Percentiles rank a stretch among this genome's conserved stretches.
These are phyloP conservation scores for Neonothopanus nambi DNA, from an alignment of 1,284 basidiomycete species.

Conservation along the genomic window DNA sequence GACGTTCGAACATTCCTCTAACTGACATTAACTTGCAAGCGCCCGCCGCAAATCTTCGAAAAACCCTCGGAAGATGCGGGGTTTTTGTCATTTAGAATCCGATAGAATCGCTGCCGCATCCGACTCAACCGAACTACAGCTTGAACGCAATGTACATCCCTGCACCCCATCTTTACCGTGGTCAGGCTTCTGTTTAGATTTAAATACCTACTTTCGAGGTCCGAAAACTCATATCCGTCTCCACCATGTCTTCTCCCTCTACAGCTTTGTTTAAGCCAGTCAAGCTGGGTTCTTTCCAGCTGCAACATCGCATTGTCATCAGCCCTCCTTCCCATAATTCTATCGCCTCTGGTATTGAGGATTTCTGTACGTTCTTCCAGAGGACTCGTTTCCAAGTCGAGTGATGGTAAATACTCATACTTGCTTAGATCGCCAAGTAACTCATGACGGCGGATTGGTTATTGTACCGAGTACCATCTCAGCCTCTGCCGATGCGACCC, in stretches of 20 bases:
- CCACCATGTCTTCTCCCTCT: background rate
- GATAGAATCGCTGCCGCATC: no score
- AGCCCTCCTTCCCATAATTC: background rate
- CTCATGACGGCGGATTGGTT: constrained; percentile 2
- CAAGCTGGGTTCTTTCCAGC: background rate
- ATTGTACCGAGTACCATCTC: background rate
- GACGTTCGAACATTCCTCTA: no score
- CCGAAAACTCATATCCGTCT: background rate
- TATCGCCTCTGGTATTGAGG: background rate
- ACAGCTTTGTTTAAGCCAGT: background rate
- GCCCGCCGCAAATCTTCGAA: no score
- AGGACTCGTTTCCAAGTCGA: background rate
- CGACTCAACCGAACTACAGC: no score
- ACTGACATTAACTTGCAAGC: no score
- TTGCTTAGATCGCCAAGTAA: background rate
- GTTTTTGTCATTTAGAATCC: no score
- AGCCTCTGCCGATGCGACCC: no score
- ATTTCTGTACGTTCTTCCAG: constrained; percentile 4
- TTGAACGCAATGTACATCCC: no score
- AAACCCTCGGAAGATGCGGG: no score
- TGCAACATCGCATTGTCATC: constrained; percentile 4
- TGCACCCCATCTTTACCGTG: no score
- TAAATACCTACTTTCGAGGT: background rate
- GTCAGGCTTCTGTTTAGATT: no score
- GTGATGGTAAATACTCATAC: background rate